These are phyloP conservation scores for Anisodus acutangulus DNA, from an alignment of 257 asterid species.

Conservation along the genomic window DNA sequence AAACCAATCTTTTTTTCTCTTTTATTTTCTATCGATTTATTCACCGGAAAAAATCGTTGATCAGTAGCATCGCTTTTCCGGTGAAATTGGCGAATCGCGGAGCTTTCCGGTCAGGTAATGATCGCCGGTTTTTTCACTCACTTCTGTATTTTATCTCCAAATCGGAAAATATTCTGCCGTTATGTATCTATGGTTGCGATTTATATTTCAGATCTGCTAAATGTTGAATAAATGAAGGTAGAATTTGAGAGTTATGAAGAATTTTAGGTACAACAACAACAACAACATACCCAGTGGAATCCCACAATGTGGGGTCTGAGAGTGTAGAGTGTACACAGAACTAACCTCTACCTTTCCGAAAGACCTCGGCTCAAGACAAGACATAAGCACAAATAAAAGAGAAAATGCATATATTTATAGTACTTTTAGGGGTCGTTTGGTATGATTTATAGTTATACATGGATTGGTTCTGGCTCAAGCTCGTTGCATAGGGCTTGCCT, in stretches of 20 bases:
- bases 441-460: no score
- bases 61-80: conserved; percentile 8
- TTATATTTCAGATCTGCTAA: conserved; percentile 68
- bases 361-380: no score
- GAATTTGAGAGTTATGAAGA: conserved; percentile 23
- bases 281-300: no score
- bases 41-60: conserved; percentile 37
- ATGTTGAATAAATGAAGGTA: conserved; percentile 41
- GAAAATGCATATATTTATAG: no score
- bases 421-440: no score
- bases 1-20: background rate
- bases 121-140: conserved; percentile 23
- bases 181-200: conserved; percentile 19
- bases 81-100: conserved; percentile 30
- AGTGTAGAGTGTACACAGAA: no score
- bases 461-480: no score
- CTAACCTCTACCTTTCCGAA: no score
- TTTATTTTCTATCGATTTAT: conserved; percentile 26
- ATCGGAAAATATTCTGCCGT: background rate
- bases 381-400: no score
- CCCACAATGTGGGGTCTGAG: no score
- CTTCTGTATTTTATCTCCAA: background rate
- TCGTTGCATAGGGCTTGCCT: no score
- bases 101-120: conserved; percentile 47
- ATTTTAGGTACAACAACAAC: background rate